phyloP scores from a whole-genome alignment of 495 filamentous ascomycete genomes.

The Talaromyces stipitatus region DNA sequence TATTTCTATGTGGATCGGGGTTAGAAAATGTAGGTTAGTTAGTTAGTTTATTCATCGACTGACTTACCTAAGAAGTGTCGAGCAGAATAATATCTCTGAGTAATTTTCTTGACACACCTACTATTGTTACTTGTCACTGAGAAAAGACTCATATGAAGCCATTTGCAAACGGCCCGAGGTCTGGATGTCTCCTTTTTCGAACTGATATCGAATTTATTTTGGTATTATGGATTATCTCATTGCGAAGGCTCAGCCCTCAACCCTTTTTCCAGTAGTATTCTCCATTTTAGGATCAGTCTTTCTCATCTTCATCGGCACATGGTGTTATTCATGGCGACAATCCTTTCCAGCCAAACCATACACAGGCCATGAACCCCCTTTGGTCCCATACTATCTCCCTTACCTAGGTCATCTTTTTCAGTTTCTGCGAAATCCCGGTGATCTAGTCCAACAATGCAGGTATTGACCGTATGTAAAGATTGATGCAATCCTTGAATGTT shows the following conservation, averaged over 20 bases:
- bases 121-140: no score
- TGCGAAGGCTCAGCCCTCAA: not conserved
- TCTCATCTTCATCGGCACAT: not conserved
- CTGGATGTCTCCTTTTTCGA: not conserved
- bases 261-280: not conserved
- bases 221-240: not conserved
- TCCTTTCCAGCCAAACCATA: not conserved
- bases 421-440: slow-evolving; percentile 3
- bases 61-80: no score
- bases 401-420: slow-evolving; percentile 5
- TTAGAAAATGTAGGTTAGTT: no score
- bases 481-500: not conserved
- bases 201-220: not conserved
- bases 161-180: no score
- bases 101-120: no score
- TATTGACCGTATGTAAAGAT: not conserved
- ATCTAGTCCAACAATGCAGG: not conserved
- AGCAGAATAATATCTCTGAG: no score
- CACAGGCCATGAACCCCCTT: slow-evolving; percentile 2
- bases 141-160: no score
- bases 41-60: no score
- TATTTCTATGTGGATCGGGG: no score
- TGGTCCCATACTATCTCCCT: slow-evolving; percentile 6
- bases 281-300: not conserved
- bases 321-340: not conserved